Percentiles rank a stretch among this genome's conserved stretches.
Evolutionary conservation across 345 rosid species (phyloP).

Genomic region (Limnanthes douglasii): DNA sequence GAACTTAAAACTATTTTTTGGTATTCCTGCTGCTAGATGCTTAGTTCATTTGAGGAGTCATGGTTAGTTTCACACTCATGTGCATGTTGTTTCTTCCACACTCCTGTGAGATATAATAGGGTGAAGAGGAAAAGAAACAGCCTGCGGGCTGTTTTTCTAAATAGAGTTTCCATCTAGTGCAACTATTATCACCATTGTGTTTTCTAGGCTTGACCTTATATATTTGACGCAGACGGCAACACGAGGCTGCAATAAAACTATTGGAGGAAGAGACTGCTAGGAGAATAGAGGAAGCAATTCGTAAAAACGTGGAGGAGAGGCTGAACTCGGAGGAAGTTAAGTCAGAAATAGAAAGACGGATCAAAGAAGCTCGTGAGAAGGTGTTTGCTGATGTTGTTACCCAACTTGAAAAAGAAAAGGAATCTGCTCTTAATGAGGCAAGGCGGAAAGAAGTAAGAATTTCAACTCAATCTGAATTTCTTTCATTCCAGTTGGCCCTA

Average conservation of each 20-base stretch:
- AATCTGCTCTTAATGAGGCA: slow-evolving; percentile 58
- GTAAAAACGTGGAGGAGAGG: slow-evolving; percentile 63
- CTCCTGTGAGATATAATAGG: too few relatives aligned
- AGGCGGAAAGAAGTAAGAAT: slow-evolving; percentile 60
- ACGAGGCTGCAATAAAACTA: slow-evolving; percentile 41
- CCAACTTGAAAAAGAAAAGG: slow-evolving; percentile 54
- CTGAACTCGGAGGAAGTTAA: slow-evolving; percentile 37
- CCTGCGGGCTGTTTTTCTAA: too few relatives aligned
- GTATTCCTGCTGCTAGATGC: too few relatives aligned
- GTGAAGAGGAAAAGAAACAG: not conserved
- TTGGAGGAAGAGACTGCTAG: slow-evolving; percentile 66
- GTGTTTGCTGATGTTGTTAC: slow-evolving; percentile 40
- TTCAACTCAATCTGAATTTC: too few relatives aligned
- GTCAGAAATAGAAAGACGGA: slow-evolving; percentile 40
- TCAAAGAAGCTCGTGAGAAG: slow-evolving; percentile 50
- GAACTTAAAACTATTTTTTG: too few relatives aligned
- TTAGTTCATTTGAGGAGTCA: not conserved
- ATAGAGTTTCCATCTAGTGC: too few relatives aligned
- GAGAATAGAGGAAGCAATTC: slow-evolving; percentile 63
- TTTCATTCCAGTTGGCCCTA: not conserved
- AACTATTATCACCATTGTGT: slow-evolving; percentile 3
- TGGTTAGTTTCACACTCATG: not conserved
- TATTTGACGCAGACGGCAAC: slow-evolving; percentile 31
- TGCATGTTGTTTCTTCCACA: not conserved
- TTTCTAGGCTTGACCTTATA: not conserved